Conservation (phyloP, 495 filamentous ascomycete species). For the Aspergillus ellipticus region DNA sequence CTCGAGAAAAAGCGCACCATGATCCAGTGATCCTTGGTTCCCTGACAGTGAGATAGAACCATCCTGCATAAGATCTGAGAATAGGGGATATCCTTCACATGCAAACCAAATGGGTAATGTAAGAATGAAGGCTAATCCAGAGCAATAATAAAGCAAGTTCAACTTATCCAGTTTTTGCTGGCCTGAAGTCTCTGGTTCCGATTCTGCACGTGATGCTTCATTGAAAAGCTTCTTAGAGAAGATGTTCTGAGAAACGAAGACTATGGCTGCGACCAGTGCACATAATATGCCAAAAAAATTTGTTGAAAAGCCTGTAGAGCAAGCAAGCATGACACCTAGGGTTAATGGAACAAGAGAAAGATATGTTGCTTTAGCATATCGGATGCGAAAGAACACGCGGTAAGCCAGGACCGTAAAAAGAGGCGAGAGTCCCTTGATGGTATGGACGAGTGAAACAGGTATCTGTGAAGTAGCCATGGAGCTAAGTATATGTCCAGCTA, state of each 20-base stretch:
- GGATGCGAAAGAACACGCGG: slow-evolving; percentile 79
- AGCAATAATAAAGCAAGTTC: slow-evolving; percentile 95
- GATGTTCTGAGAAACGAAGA: slow-evolving; percentile 99
- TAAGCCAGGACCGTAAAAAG: slow-evolving; percentile 95
- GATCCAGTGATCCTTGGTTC: slow-evolving; percentile 68
- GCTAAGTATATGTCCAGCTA: slow-evolving; percentile 88
- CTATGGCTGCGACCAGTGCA: slow-evolving; percentile 79
- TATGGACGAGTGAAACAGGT: slow-evolving; percentile 94
- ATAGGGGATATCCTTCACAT: slow-evolving; percentile 74
- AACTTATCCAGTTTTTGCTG: slow-evolving; percentile 87
- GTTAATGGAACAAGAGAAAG: slow-evolving; percentile 90
- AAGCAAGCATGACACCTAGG: slow-evolving; percentile 89
- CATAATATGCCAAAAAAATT: slow-evolving; percentile 85
- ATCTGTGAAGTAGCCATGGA: slow-evolving; percentile 92
- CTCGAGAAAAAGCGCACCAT: slow-evolving; percentile 71
- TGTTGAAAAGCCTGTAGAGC: slow-evolving; percentile 81
- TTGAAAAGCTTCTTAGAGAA: slow-evolving; percentile 99
- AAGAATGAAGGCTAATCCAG: slow-evolving; percentile 81
- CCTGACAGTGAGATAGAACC: slow-evolving; percentile 66
- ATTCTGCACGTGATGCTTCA: slow-evolving; percentile 77
- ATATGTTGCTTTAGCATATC: slow-evolving; percentile 85
- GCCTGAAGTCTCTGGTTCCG: slow-evolving; percentile 54
- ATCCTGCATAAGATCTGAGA: slow-evolving; percentile 42
- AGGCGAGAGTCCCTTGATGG: slow-evolving; percentile 98
- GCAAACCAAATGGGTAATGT: slow-evolving; percentile 94